Evolutionary conservation across 1,284 basidiomycete genomes (phyloP), one percentile per base, ranked within the genome.

Genomic region (Leccinum solheimii): DNA sequence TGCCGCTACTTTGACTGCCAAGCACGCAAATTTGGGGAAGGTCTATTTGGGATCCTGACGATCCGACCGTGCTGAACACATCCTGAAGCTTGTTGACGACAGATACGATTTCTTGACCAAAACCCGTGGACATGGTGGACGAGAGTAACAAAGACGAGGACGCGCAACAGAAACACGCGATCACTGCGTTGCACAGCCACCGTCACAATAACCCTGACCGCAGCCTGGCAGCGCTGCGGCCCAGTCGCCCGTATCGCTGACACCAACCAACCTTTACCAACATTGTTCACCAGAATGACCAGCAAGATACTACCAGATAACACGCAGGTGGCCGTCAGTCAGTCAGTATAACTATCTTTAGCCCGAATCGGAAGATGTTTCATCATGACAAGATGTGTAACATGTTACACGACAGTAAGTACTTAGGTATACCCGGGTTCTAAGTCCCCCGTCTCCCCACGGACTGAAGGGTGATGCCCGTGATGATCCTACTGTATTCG

Each of bases 1-100:
- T 93, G 64, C 91, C 91, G 69, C 90, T 92, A 78, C 90, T 92
- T 76, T 93, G 91, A 77, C 90, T 91, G 48, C 91, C 91, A 38
- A 93, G 81, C 54, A 93, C 91, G 69, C 91, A 93, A 76, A 93
- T 93, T 79, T 93, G 91, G 27, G 91, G 91, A 62, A 93, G 79
- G 84, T 93, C 91, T 82, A 93, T 91, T 74, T 85, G 81, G 50
- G 87, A 81, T 57, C 86, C 86, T 55, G 83, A 87, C 19, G 87
- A 83, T 66, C 91, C 91, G 61, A 93, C 87, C n/a, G 91, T 86
- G 51, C 83, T 83, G 76, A 93, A 93, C 64, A 92, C 91, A 80
- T 93, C 91, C 76, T 93, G 91, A 48, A 93, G 86, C 71, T 90
- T 93, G 82, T 93, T 93, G 69, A 93, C 80, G 60, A 91, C 83